phyloP scores from a whole-genome alignment of 1,139 yeast genomes.

The Suhomyces guaymorum region DNA sequence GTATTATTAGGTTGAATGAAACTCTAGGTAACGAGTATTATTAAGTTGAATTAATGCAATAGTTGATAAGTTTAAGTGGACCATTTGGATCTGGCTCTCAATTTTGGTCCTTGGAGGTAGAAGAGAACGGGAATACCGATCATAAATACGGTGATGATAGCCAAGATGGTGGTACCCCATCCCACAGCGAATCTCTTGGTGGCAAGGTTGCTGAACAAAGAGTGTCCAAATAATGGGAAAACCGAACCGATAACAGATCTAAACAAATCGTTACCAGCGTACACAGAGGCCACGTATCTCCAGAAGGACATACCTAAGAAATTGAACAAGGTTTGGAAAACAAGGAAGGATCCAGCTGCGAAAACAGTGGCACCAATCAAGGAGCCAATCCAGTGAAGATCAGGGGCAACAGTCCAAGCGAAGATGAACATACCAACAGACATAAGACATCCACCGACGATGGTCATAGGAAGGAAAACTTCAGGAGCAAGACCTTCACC shows the following conservation, averaged over 20 bases:
- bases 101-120: conserved; percentile 49
- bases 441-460: conserved; percentile 42
- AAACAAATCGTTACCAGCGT: conserved; percentile 55
- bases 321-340: conserved; percentile 44
- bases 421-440: conserved; percentile 50
- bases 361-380: conserved; percentile 43
- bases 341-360: conserved; percentile 38
- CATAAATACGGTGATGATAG: conserved; percentile 43
- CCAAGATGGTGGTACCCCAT: conserved; percentile 55
- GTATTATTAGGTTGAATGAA: too few relatives aligned
- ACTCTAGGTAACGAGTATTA: too few relatives aligned
- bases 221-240: conserved; percentile 61
- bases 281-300: conserved; percentile 55
- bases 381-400: conserved; percentile 47
- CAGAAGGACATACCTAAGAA: conserved; percentile 38
- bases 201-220: conserved; percentile 46
- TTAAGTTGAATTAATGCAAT: too few relatives aligned
- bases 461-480: conserved; percentile 44
- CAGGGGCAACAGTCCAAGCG: conserved; percentile 49
- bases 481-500: conserved; percentile 38
- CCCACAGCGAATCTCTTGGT: conserved; percentile 53
- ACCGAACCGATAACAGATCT: conserved; percentile 58
- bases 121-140: conserved; percentile 48
- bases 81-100: conserved; percentile 49
- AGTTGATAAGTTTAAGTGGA: conserved; percentile 24